Percentiles rank a stretch among this genome's conserved stretches.
Evolutionary conservation across 495 filamentous ascomycete genomes (phyloP).

Genomic region (Platismatia glauca): DNA sequence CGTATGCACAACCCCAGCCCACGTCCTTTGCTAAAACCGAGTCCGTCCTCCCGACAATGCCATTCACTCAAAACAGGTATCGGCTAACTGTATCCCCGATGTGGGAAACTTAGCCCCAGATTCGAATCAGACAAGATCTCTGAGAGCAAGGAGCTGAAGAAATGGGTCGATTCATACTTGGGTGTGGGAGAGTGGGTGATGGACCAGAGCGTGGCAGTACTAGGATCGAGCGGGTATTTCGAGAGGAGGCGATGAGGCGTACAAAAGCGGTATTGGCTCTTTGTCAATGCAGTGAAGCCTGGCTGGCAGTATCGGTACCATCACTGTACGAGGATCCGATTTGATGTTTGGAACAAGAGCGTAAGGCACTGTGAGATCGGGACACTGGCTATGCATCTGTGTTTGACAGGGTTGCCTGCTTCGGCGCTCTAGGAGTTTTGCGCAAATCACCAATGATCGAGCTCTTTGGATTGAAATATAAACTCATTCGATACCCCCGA

Average conservation of each 20-base stretch:
- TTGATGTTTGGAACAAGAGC: not conserved
- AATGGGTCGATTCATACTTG: slow-evolving; percentile 91
- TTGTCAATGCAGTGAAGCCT: not conserved
- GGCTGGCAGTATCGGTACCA: not conserved
- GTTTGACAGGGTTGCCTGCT: not conserved
- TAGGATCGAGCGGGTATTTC: slow-evolving; percentile 80
- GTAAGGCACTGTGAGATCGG: not conserved
- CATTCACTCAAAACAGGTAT: slow-evolving; percentile 16
- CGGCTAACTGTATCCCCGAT: slow-evolving; percentile 31
- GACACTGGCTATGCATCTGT: not conserved
- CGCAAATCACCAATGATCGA: not conserved
- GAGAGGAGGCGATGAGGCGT: slow-evolving; percentile 66
- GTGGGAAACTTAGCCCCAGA: slow-evolving; percentile 58
- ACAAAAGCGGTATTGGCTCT: not conserved
- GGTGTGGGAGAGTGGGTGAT: slow-evolving; percentile 95
- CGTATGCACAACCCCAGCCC: slow-evolving; percentile 49
- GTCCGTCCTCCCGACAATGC: slow-evolving; percentile 15
- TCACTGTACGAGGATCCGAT: not conserved
- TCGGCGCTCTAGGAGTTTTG: not conserved
- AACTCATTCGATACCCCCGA: not conserved
- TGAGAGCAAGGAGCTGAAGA: slow-evolving; percentile 76
- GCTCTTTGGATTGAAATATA: not conserved
- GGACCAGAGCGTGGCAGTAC: slow-evolving; percentile 89
- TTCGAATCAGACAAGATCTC: slow-evolving; percentile 77
- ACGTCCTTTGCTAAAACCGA: slow-evolving; percentile 8